Evolutionary conservation across 2,329 filamentous ascomycete species (phyloP).

Genomic region (Exophiala sideris): DNA sequence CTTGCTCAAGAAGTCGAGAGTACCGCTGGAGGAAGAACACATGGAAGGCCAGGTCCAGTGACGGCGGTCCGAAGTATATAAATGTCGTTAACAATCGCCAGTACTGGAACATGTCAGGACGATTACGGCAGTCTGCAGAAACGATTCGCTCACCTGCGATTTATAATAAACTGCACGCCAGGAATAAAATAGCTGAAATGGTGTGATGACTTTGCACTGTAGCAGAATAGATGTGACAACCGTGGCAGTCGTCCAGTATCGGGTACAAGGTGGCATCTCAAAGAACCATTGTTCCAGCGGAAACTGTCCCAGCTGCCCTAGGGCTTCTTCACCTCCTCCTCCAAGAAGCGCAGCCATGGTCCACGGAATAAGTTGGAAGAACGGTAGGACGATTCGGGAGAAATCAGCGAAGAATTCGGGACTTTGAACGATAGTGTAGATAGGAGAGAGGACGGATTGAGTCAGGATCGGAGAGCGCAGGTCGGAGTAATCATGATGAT

Average conservation of each 20-base stretch:
- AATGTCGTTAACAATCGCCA: slow-evolving; percentile 97
- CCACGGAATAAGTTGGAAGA: slow-evolving; percentile 17
- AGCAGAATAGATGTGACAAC: slow-evolving; percentile 83
- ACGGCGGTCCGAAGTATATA: slow-evolving; percentile 93
- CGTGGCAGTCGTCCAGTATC: slow-evolving; percentile 95
- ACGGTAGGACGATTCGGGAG: slow-evolving; percentile 14
- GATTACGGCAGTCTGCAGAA: neutral
- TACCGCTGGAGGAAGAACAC: slow-evolving; percentile 98
- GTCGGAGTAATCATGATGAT: slow-evolving; percentile 19
- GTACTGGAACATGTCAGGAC: slow-evolving; percentile 59
- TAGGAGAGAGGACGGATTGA: slow-evolving; percentile 14
- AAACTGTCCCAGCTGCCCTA: slow-evolving; percentile 54
- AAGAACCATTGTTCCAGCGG: slow-evolving; percentile 98
- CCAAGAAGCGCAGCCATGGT: slow-evolving; percentile 24
- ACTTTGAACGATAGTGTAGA: slow-evolving; percentile 16
- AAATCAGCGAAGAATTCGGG: slow-evolving; percentile 19
- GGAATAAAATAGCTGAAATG: slow-evolving; percentile 96
- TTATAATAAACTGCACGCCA: slow-evolving; percentile 87
- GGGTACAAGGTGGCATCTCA: slow-evolving; percentile 94
- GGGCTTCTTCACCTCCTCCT: slow-evolving; percentile 17
- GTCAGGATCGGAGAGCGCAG: slow-evolving; percentile 20
- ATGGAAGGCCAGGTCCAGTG: slow-evolving; percentile 91
- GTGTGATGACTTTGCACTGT: slow-evolving; percentile 87
- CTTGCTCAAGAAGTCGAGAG: slow-evolving; percentile 90
- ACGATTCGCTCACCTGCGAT: slow-evolving; percentile 65